Percentiles rank a stretch among this genome's conserved stretches.
Evolutionary conservation across 441 rosid species (phyloP).

Genomic region (Euphorbia celastroides): DNA sequence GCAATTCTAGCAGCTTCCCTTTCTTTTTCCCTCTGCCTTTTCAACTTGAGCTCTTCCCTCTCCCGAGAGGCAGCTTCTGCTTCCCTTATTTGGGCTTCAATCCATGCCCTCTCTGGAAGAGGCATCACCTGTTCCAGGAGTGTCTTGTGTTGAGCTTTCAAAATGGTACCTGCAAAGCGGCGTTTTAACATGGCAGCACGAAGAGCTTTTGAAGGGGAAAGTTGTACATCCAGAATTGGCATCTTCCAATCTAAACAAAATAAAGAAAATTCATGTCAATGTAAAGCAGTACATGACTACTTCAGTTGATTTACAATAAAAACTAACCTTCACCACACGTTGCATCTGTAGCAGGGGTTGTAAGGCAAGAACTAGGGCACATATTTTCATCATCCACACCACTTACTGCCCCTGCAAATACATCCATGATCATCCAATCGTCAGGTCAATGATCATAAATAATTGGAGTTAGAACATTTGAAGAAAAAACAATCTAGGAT

Average conservation of each 20-base stretch:
- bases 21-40: conserved; percentile 47
- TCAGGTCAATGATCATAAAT: conserved; percentile 24
- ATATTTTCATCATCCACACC: conserved; percentile 48
- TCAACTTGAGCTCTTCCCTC: conserved; percentile 52
- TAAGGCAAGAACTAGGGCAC: conserved; percentile 44
- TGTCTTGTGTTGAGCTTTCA: conserved; percentile 67
- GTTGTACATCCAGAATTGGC: conserved; percentile 31
- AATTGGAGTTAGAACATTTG: conserved; percentile 17
- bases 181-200: conserved; percentile 69
- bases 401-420: conserved; percentile 55
- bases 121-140: conserved; percentile 44
- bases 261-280: background rate
- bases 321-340: conserved; percentile 46
- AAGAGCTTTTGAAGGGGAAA: conserved; percentile 71
- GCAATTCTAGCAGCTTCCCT: conserved; percentile 68
- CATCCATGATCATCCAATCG: conserved; percentile 23
- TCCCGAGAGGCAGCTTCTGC: conserved; percentile 50
- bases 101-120: conserved; percentile 51
- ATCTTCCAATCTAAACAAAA: conserved; percentile 40
- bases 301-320: background rate
- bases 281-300: background rate
- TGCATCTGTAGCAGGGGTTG: conserved; percentile 30
- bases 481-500: conserved; percentile 14
- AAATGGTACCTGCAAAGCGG: conserved; percentile 74
- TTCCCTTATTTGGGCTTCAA: conserved; percentile 64